Base-by-base conservation (phyloP, 2,329 filamentous ascomycete species). In the Cladosporium sphaerospermum region DNA sequence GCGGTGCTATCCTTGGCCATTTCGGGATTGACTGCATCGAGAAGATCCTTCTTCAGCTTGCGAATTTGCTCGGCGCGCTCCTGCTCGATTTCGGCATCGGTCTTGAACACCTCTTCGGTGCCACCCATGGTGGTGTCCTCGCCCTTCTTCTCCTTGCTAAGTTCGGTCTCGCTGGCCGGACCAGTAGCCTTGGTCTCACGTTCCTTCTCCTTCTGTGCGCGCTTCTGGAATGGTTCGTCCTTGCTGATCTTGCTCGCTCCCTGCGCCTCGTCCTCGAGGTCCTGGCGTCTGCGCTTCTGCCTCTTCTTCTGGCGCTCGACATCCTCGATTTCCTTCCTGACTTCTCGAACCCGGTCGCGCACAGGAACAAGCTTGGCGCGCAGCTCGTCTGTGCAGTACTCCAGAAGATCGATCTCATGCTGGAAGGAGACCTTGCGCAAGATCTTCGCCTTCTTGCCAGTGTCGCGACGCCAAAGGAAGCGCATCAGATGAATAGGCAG, bases 401-500 rank as follows among this genome's bases (percentile, higher is more conserved):
- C 93, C 18, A 95, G 84, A 37, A 89, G 83, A 65, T 99, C 93
- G 33, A 99, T 77, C 71, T 99, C 93, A 47, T 88, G 84, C 6
- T 92, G 92, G 68, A 99, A 99, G 0, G 89, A 92, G 54, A 99
- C 93, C 74, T 97, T 99, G 68, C 91, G 88, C 88, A 99, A 92
- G 63, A 99, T 99, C 79, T 99, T 99, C 61, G 92, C 91, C 78
- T 99, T 99, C 77, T 97, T 97, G 71, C 95, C 86, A 3, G 89
- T 90, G 61, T 95, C 89, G 44, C 86, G 84, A 67, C 95, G 92
- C 93, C 93, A 99, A 76, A 92, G 96, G 75, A 99, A 99, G 59
- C 93, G 89, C 53, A 99, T 88, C 69, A 99, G 96, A 71, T 99
- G 93, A 3, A 99, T 89, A 0, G 93, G 93, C 42, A 99, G 79